These are phyloP conservation scores for Lentinula detonsa DNA, from an alignment of 768 basidiomycete genomes.

Conservation along the genomic window DNA sequence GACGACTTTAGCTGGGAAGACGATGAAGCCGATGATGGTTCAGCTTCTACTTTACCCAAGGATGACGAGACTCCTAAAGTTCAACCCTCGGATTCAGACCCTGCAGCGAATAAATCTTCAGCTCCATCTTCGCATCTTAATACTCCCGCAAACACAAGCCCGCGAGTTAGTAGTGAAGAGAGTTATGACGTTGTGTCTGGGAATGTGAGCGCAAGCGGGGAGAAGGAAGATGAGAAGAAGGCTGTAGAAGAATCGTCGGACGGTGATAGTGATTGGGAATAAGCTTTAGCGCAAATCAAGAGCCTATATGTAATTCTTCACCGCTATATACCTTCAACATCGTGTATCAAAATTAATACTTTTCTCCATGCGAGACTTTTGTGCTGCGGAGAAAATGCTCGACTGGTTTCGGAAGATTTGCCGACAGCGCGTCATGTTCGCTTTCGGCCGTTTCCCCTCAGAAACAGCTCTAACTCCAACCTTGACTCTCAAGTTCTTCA, in stretches of 20 bases:
- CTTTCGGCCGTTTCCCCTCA: not conserved
- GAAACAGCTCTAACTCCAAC: not conserved
- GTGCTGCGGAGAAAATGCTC: not conserved
- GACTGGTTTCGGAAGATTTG: not conserved
- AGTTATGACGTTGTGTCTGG: conserved; percentile 65
- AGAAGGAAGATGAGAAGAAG: conserved; percentile 19
- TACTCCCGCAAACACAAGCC: conserved; percentile 32
- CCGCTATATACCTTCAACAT: not conserved
- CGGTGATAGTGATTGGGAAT: conserved; percentile 7
- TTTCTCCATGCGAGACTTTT: not conserved
- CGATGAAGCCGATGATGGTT: conserved; percentile 6
- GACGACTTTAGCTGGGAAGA: conserved; percentile 59
- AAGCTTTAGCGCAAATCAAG: not conserved
- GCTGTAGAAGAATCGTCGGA: not conserved
- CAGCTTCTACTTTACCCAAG: not conserved
- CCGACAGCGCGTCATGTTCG: not conserved
- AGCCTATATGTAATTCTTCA: not conserved
- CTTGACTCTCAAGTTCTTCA: not conserved
- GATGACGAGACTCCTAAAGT: not conserved
- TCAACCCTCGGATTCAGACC: not conserved
- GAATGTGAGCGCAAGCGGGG: conserved; percentile 39
- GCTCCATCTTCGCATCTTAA: conserved; percentile 29
- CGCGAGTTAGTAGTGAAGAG: conserved; percentile 56
- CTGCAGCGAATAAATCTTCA: conserved; percentile 19
- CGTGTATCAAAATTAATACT: not conserved